These are phyloP conservation scores for Panicum miliaceum DNA, from an alignment of 176 grass and related monocot genomes.

Conservation along the genomic window DNA sequence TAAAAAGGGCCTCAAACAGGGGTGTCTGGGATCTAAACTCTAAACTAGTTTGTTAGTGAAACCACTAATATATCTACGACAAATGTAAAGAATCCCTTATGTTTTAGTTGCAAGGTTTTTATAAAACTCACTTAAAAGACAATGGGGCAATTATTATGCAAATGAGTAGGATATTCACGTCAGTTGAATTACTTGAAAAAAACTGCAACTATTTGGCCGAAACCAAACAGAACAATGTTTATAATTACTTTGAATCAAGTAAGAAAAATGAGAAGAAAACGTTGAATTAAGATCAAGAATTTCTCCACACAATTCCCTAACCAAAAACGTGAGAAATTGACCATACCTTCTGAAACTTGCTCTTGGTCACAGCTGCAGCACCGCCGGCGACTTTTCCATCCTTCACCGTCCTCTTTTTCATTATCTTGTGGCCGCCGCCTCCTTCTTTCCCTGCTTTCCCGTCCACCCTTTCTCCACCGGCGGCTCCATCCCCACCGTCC, in stretches of 20 bases:
- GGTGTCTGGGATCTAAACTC: background rate
- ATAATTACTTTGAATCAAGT: background rate
- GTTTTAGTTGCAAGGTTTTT: background rate
- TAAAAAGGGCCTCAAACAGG: background rate
- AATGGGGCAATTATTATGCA: background rate
- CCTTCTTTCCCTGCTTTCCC: constrained; percentile 30
- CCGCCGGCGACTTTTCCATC: constrained; percentile 28
- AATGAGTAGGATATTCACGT: background rate
- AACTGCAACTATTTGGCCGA: background rate
- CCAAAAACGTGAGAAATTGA: background rate
- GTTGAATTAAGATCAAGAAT: background rate
- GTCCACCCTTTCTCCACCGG: constrained; percentile 35
- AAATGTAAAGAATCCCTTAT: background rate
- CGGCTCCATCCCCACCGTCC: constrained; percentile 21
- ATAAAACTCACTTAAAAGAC: background rate
- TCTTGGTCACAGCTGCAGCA: constrained; percentile 40
- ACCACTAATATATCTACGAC: background rate
- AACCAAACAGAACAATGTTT: background rate
- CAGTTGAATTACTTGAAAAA: background rate
- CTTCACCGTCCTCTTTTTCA: constrained; percentile 63
- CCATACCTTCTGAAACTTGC: constrained; percentile 82
- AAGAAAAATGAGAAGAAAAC: background rate
- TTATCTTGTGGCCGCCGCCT: constrained; percentile 27
- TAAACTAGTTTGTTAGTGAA: background rate
- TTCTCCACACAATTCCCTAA: background rate